A percentile compares a stretch with the other conserved stretches of the same genome.
Evolutionary conservation across 441 rosid species (phyloP).

Genomic region (Mallotus japonicus): DNA sequence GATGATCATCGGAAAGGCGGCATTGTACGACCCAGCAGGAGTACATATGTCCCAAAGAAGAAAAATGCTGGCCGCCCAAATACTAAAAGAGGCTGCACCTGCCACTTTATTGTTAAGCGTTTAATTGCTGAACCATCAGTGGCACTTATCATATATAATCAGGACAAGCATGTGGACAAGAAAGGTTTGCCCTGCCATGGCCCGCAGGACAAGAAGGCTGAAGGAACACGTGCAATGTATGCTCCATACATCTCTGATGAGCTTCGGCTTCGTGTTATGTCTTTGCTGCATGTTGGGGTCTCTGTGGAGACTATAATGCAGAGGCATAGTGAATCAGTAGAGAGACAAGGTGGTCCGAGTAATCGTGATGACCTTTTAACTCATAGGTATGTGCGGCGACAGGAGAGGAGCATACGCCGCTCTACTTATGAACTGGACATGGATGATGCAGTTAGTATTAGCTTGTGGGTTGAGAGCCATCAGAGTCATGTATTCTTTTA

Average conservation of each 20-base stretch:
- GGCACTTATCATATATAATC: constrained; percentile 77
- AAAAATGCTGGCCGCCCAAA: constrained; percentile 89
- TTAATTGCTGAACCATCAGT: constrained; percentile 80
- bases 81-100: constrained; percentile 88
- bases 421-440: constrained; percentile 72
- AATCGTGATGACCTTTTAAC: constrained; percentile 87
- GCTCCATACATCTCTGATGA: constrained; percentile 96
- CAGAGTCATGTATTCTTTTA: constrained; percentile 68
- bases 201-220: constrained; percentile 88
- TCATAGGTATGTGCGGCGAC: constrained; percentile 84
- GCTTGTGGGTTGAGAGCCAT: constrained; percentile 86
- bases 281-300: constrained; percentile 80
- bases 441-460: constrained; percentile 67
- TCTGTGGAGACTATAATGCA: constrained; percentile 96
- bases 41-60: constrained; percentile 69
- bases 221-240: constrained; percentile 92
- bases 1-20: constrained; percentile 91
- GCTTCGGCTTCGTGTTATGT: constrained; percentile 77
- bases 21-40: constrained; percentile 76
- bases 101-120: constrained; percentile 92
- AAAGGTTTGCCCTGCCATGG: constrained; percentile 91
- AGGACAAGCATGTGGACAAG: constrained; percentile 83
- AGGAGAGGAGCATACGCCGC: constrained; percentile 85
- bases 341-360: constrained; percentile 80
- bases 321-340: constrained; percentile 81